Percentiles rank a stretch among this genome's conserved stretches.
Evolutionary conservation across 1,284 basidiomycete species (phyloP).

Genomic region (Inonotus hispidus): DNA sequence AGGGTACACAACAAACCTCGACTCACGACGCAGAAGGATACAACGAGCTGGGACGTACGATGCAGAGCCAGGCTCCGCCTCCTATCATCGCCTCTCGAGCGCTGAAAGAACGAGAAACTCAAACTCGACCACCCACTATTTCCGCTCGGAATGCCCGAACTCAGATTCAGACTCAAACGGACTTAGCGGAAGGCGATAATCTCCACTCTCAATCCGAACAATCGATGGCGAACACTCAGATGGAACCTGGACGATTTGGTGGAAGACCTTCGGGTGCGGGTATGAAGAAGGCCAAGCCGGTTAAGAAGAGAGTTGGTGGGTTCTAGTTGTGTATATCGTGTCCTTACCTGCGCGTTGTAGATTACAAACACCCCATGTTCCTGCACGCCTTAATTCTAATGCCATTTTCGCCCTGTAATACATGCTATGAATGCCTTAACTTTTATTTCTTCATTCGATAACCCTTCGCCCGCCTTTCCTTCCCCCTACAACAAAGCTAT

Average conservation of each 20-base stretch:
- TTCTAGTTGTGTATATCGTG: constrained; percentile 41
- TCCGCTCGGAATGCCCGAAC: constrained; percentile 25
- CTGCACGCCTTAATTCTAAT: background rate
- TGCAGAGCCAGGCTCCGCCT: constrained; percentile 25
- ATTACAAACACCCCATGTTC: background rate
- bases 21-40: background rate
- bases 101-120: background rate
- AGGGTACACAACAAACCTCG: background rate
- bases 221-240: constrained; percentile 59
- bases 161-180: constrained; percentile 27
- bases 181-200: background rate
- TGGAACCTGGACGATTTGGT: constrained; percentile 66
- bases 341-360: background rate
- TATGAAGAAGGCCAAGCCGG: constrained; percentile 46
- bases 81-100: constrained; percentile 21
- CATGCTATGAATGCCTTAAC: background rate
- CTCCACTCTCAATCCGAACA: constrained; percentile 33
- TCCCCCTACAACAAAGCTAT: constrained; percentile 1
- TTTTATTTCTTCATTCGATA: too few species aligned
- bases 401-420: background rate
- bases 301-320: constrained; percentile 70
- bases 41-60: background rate
- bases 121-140: constrained; percentile 21
- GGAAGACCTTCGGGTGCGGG: constrained; percentile 39
- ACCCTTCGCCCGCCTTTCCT: too few species aligned